These are phyloP conservation scores for Herpetomonas muscarum DNA, from an alignment of 208 protist species.

Conservation along the genomic window DNA sequence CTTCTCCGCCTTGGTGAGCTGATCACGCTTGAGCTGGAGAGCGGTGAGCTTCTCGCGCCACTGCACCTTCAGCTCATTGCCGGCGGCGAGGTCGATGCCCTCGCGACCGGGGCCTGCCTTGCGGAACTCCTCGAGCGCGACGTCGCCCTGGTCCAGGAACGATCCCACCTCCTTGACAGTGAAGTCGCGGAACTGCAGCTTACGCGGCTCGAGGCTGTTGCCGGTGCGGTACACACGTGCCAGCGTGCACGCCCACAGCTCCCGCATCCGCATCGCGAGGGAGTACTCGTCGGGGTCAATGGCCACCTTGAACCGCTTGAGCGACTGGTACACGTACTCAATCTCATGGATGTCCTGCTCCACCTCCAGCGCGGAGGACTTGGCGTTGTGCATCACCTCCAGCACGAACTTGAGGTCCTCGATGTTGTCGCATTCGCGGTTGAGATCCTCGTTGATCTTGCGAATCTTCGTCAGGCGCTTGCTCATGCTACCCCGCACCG, in stretches of 20 bases:
- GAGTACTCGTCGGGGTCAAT: conserved; percentile 76
- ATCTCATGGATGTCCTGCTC: conserved; percentile 93
- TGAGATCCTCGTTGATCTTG: conserved; percentile 87
- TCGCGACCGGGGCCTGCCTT: conserved; percentile 76
- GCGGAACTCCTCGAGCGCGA: conserved; percentile 70
- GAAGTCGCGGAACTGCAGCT: conserved; percentile 92
- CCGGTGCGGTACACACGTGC: conserved; percentile 68
- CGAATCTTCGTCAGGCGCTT: conserved; percentile 72
- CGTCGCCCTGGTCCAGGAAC: conserved; percentile 64
- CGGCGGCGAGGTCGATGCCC: conserved; percentile 87
- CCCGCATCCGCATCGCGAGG: conserved; percentile 71
- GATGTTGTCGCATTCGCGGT: conserved; percentile 86
- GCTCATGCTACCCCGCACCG: conserved; percentile 67
- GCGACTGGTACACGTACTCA: conserved; percentile 93
- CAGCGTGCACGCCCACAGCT: conserved; percentile 87
- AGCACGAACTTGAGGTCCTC: conserved; percentile 96
- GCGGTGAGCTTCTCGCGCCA: conserved; percentile 77
- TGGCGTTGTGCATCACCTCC: conserved; percentile 91
- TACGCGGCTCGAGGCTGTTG: conserved; percentile 85
- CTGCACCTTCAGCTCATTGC: conserved; percentile 86
- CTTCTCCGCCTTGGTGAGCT: conserved; percentile 94
- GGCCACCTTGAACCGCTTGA: conserved; percentile 89
- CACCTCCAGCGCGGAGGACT: conserved; percentile 84
- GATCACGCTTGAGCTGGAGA: conserved; percentile 77
- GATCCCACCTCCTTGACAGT: conserved; percentile 86